These are phyloP conservation scores for Sarocladium kiliense DNA, from an alignment of 2,329 filamentous ascomycete genomes.

Conservation along the genomic window DNA sequence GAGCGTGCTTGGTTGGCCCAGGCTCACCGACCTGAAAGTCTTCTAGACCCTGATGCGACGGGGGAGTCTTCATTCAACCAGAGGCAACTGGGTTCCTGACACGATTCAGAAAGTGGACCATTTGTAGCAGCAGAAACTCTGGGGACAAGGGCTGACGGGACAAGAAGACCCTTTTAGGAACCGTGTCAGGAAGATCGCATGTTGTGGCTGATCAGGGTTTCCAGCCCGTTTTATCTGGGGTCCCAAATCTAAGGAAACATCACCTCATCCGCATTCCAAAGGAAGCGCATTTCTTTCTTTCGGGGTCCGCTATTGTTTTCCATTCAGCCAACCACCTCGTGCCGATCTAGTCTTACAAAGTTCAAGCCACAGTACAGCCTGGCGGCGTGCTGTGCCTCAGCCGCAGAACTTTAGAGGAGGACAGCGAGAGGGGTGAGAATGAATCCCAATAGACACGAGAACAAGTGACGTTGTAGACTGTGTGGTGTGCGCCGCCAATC, in stretches of 20 bases:
- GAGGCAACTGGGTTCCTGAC: too few relatives aligned
- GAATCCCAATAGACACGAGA: too few relatives aligned
- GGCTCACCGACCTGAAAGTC: too few relatives aligned
- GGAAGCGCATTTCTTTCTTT: too few relatives aligned
- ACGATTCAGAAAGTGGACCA: too few relatives aligned
- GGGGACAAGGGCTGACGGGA: not conserved
- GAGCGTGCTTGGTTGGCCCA: not conserved
- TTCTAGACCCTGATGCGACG: too few relatives aligned
- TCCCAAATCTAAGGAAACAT: not conserved
- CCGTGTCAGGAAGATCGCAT: too few relatives aligned
- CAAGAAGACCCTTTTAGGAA: too few relatives aligned
- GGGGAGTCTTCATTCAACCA: too few relatives aligned
- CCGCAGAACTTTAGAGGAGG: not conserved
- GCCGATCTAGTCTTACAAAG: not conserved
- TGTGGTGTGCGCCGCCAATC: too few relatives aligned
- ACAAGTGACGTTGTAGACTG: not conserved
- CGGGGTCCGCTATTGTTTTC: not conserved
- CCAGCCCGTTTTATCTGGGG: not conserved
- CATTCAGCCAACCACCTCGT: not conserved
- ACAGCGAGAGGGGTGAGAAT: not conserved
- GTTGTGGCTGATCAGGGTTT: not conserved
- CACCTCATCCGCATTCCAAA: too few relatives aligned
- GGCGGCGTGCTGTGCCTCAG: not conserved
- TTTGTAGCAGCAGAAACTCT: too few relatives aligned
- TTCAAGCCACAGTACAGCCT: not conserved